Percentiles rank a stretch among this genome's conserved stretches.
Evolutionary conservation across 169 alveolate species (phyloP).

Genomic region (Plasmodium relictum): DNA sequence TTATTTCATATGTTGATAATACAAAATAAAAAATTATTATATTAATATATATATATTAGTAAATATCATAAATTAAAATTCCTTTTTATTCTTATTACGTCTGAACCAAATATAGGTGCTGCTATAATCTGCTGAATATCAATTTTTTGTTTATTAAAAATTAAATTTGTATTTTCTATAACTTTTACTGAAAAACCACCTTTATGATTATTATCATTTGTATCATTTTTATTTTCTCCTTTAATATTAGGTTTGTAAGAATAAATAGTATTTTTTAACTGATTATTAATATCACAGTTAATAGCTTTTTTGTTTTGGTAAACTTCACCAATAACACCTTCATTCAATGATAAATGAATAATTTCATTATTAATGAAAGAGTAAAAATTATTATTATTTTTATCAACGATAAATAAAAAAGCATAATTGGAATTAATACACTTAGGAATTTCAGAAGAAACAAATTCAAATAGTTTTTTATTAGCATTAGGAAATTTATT

Average conservation of each 20-base stretch:
- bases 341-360: slow-evolving; percentile 10
- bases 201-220: background rate
- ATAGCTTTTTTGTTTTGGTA: slow-evolving; percentile 35
- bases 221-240: background rate
- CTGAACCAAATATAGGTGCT: slow-evolving; percentile 36
- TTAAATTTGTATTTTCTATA: background rate
- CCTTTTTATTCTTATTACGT: slow-evolving; percentile 24
- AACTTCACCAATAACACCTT: slow-evolving; percentile 21
- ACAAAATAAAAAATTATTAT: background rate
- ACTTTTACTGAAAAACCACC: background rate
- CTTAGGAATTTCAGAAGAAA: slow-evolving; percentile 24
- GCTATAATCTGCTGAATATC: slow-evolving; percentile 28
- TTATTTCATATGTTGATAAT: too few species aligned
- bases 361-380: slow-evolving; percentile 8
- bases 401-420: slow-evolving; percentile 40
- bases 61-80: background rate
- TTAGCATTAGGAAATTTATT: background rate
- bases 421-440: slow-evolving; percentile 56
- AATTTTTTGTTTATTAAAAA: slow-evolving; percentile 16
- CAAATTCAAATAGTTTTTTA: slow-evolving; percentile 16
- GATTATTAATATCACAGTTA: slow-evolving; percentile 11
- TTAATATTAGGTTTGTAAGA: background rate
- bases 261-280: background rate
- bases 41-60: background rate
- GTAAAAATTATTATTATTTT: background rate